Base-by-base conservation (phyloP, 2,329 filamentous ascomycete species). In the Chrysosporium keratinophilum region DNA sequence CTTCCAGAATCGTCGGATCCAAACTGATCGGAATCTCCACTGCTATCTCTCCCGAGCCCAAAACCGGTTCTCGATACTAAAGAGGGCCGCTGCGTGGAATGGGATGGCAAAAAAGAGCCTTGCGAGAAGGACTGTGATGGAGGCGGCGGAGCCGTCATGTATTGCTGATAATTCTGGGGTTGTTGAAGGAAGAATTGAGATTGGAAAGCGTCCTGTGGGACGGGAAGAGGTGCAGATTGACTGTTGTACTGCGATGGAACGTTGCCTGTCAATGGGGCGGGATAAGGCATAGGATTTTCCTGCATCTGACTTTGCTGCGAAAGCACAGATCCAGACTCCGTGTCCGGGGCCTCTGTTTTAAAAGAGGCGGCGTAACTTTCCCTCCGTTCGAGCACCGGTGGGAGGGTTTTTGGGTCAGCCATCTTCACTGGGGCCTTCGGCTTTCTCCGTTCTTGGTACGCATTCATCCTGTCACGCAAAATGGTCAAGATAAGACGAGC, bases 401-500 rank as follows among this genome's bases (percentile, higher is more conserved):
- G 39, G 19, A 54, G 37, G 12, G 40, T 42, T 12, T 55, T 47
- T 2, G 57, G 44, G 15, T 55, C 47, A 43, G 49, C 33, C 57
- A 59, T 59, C 37, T 44, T 57, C 17, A 60, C 54, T 3, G 66
- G 65, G 31, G 62, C 54, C 50, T 62, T 63, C 9, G 64, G 57
- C 58, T 56, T 64, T 39, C 62, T 63, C 50, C 62, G 57, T 43
- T 64, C 61, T 31, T 59, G 64, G 57, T 65, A 71, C 11, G 58
- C 60, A 40, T 54, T 58, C 50, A 65, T 63, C 20, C 65, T 61
- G 37, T 78, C 76, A 59, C 78, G 72, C 37, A 88, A 73, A 56
- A 87, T 83, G 9, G 72, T 72, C 33, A 88, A 69, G 1, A 89
- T 77, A 17, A 75, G 73, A 31, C 79, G 69, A 10, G 76, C 77